Evolutionary conservation across 257 asterid species (phyloP).

Genomic region (Cynanchum wilfordii): DNA sequence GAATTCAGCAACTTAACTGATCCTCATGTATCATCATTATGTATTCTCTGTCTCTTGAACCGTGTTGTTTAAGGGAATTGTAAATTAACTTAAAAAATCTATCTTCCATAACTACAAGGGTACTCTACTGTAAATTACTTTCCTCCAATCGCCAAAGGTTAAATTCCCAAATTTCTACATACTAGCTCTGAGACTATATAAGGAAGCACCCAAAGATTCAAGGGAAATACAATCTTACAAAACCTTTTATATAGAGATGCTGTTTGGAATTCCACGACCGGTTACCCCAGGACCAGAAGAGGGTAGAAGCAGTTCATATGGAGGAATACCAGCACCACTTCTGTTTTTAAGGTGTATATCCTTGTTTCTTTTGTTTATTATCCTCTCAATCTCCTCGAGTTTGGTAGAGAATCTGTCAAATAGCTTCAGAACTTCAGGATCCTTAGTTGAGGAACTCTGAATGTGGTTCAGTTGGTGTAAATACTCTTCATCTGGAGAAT

Average conservation of each 20-base stretch:
- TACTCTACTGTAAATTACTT: background rate
- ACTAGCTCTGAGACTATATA: background rate
- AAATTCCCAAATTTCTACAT: background rate
- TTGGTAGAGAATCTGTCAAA: conserved; percentile 49
- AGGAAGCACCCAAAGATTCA: background rate
- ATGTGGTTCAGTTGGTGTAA: conserved; percentile 56
- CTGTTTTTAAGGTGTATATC: conserved; percentile 50
- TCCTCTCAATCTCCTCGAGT: conserved; percentile 61
- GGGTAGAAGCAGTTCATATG: conserved; percentile 74
- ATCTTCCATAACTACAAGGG: background rate
- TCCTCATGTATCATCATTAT: background rate
- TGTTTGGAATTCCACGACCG: conserved; percentile 84
- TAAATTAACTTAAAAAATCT: background rate
- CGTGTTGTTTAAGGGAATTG: background rate
- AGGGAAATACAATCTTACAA: background rate
- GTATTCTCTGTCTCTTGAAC: background rate
- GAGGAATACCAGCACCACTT: conserved; percentile 90
- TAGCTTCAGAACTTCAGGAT: conserved; percentile 56
- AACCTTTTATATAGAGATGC: conserved; percentile 61
- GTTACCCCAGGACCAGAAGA: conserved; percentile 75
- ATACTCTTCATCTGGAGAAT: conserved; percentile 86
- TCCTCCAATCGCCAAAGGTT: background rate
- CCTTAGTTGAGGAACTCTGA: conserved; percentile 49
- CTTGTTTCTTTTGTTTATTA: conserved; percentile 55
- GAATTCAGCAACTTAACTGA: background rate